Evolutionary conservation across 2,329 filamentous ascomycete genomes (phyloP).

Genomic region (Fusarium marasasianum): DNA sequence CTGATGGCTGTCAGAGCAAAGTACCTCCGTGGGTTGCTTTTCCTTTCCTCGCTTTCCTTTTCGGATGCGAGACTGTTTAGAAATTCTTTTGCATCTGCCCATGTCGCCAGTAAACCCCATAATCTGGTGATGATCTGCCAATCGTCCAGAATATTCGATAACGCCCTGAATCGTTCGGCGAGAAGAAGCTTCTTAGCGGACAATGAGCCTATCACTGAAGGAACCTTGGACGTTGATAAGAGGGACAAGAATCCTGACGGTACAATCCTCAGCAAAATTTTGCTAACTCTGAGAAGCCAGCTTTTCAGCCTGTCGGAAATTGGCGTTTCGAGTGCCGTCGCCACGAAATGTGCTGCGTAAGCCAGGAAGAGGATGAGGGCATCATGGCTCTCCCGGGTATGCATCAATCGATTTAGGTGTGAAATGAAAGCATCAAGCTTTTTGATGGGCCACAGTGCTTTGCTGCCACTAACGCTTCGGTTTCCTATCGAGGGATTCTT

Average conservation of each 20-base stretch:
- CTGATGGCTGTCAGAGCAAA: neutral
- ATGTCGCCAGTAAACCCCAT: conserved; percentile 18
- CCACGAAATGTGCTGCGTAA: conserved; percentile 21
- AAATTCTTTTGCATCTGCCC: conserved; percentile 19
- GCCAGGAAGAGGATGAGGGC: conserved; percentile 22
- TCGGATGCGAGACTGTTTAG: neutral
- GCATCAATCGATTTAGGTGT: conserved; percentile 16
- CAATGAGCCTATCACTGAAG: neutral
- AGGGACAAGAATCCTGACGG: neutral
- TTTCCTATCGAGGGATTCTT: accelerated
- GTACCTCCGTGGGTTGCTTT: neutral
- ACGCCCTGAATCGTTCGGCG: conserved; percentile 4
- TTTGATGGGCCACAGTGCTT: neutral
- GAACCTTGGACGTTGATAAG: neutral
- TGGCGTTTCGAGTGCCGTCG: conserved; percentile 12
- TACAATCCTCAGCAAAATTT: accelerated
- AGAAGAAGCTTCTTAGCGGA: neutral
- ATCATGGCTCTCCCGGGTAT: conserved; percentile 29
- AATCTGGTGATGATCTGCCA: conserved; percentile 30
- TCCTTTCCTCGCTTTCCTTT: neutral
- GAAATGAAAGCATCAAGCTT: conserved; percentile 25
- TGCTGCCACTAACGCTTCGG: neutral
- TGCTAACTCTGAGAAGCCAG: neutral
- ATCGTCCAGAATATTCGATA: conserved; percentile 27
- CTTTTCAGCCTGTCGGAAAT: neutral